A percentile compares a stretch with the other conserved stretches of the same genome.
Conservation (phyloP, 139 green algal species). For the Desmodesmus armatus region DNA sequence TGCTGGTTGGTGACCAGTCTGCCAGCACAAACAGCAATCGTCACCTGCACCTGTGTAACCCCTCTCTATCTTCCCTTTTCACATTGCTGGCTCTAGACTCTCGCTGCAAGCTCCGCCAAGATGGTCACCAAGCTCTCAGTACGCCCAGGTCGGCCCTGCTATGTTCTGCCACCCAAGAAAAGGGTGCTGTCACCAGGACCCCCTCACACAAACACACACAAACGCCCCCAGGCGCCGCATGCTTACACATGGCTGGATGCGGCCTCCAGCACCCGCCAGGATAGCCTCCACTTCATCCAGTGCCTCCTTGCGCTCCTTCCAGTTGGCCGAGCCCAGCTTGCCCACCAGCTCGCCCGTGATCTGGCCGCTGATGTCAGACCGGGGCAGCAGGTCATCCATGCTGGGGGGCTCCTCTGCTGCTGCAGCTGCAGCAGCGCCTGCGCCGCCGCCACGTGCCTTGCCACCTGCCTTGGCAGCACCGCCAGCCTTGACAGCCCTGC, state of each 20-base stretch:
- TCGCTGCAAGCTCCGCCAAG: too few species aligned
- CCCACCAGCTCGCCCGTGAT: conserved; percentile 71
- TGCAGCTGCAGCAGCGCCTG: conserved; percentile 33
- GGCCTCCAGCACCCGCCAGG: conserved; percentile 63
- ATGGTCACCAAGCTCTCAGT: too few species aligned
- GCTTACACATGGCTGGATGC: conserved; percentile 64
- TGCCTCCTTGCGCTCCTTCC: conserved; percentile 93
- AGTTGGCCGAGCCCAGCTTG: conserved; percentile 78
- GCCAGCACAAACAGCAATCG: too few species aligned
- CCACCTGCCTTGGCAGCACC: conserved; percentile 15
- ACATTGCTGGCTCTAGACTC: background rate
- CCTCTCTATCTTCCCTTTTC: too few species aligned
- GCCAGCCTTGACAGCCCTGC: background rate
- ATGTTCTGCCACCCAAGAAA: too few species aligned
- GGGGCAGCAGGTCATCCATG: conserved; percentile 80
- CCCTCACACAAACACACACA: background rate
- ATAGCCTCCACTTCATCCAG: conserved; percentile 87
- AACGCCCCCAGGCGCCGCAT: background rate
- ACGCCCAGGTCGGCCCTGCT: too few species aligned
- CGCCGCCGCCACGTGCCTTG: conserved; percentile 7
- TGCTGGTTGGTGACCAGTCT: background rate
- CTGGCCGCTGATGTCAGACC: conserved; percentile 78
- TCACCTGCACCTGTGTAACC: too few species aligned
- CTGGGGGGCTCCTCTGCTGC: conserved; percentile 50
- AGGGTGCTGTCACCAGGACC: too few species aligned